phyloP scores from a whole-genome alignment of 2,329 filamentous ascomycete species.

The Trichophyton rubrum region DNA sequence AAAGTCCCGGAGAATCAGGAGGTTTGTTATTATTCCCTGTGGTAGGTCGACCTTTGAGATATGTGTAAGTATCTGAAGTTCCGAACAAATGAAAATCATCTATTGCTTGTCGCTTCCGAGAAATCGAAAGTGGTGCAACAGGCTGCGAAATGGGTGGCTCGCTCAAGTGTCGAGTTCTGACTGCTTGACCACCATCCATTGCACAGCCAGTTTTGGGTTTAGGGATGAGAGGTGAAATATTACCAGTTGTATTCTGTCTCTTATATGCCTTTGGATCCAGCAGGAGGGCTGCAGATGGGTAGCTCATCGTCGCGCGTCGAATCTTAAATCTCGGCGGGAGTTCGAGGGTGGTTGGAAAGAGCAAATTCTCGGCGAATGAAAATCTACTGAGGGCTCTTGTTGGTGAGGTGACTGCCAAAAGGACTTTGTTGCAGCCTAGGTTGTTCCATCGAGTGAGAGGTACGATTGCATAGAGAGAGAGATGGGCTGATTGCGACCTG shows the following conservation, averaged over 20 bases:
- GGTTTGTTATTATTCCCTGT: neutral
- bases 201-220: neutral
- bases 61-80: neutral
- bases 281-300: slow-evolving; percentile 31
- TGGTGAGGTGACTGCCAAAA: neutral
- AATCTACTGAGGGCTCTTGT: neutral
- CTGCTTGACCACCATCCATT: neutral
- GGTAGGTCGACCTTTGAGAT: slow-evolving; percentile 3
- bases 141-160: neutral
- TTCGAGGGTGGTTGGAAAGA: neutral
- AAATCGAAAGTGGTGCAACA: neutral
- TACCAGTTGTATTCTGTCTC: slow-evolving; percentile 19
- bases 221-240: neutral
- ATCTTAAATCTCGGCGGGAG: neutral
- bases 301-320: slow-evolving; percentile 7
- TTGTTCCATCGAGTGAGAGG: neutral
- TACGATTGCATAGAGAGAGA: neutral
- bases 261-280: slow-evolving; percentile 33
- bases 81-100: neutral
- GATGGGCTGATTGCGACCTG: neutral
- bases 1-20: neutral
- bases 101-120: neutral
- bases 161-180: neutral
- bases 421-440: neutral
- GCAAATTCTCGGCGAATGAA: neutral